A percentile compares a stretch with the other conserved stretches of the same genome.
These are phyloP conservation scores for Pseudocercospora musae DNA, from an alignment of 2,329 filamentous ascomycete species.

Conservation along the genomic window DNA sequence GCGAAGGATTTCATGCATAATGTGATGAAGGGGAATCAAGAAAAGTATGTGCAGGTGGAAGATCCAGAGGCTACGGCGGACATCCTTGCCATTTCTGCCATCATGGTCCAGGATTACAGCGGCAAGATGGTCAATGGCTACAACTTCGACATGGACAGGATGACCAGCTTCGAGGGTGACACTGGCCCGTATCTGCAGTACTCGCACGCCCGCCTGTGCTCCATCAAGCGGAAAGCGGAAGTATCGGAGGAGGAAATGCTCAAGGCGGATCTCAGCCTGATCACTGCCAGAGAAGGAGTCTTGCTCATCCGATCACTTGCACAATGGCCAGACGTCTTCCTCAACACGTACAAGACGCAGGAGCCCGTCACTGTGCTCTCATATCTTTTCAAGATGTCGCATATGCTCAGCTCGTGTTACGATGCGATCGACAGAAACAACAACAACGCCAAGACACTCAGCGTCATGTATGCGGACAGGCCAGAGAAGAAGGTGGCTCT, in stretches of 20 bases:
- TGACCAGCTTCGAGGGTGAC: constrained; percentile 82
- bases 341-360: constrained; percentile 79
- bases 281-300: constrained; percentile 68
- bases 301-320: constrained; percentile 73
- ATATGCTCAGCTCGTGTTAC: constrained; percentile 75
- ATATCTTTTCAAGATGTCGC: constrained; percentile 84
- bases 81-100: constrained; percentile 84
- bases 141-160: constrained; percentile 73
- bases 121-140: constrained; percentile 80
- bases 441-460: constrained; percentile 48
- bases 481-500: constrained; percentile 66
- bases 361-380: constrained; percentile 67
- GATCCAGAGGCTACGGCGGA: constrained; percentile 80
- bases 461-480: constrained; percentile 73
- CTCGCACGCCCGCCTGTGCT: constrained; percentile 68
- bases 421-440: constrained; percentile 53
- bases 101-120: constrained; percentile 98
- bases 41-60: constrained; percentile 86
- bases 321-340: constrained; percentile 80
- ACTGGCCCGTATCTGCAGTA: constrained; percentile 85
- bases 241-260: constrained; percentile 55
- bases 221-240: constrained; percentile 57
- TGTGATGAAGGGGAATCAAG: constrained; percentile 85
- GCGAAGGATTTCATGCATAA: constrained; percentile 96
- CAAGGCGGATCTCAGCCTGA: constrained; percentile 62